phyloP scores from a whole-genome alignment of 139 green algal genomes.

The Nannochloris sp. region DNA sequence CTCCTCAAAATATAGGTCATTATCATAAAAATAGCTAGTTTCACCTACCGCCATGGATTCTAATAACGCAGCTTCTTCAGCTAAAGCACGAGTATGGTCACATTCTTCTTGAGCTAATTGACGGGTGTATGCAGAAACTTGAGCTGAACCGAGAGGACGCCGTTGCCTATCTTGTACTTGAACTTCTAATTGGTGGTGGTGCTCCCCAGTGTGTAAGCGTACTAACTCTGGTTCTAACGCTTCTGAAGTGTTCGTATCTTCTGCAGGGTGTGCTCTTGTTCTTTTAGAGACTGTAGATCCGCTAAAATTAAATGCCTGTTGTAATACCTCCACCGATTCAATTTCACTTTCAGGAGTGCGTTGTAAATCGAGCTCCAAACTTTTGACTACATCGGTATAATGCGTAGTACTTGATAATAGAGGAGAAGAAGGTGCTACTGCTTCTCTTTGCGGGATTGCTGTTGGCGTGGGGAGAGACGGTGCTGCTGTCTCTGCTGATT shows the following conservation, averaged over 20 bases:
- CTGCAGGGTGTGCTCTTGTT: too few species aligned
- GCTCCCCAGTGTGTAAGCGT: too few species aligned
- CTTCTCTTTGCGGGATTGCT: neutral
- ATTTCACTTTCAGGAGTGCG: neutral
- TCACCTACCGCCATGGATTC: neutral
- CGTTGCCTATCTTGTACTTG: neutral
- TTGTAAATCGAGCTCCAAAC: conserved; percentile 6
- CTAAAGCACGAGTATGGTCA: neutral
- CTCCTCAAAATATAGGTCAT: neutral
- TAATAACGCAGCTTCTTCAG: conserved; percentile 1
- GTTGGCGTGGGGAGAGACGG: neutral
- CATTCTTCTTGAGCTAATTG: neutral
- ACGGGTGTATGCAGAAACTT: neutral
- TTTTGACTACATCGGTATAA: conserved; percentile 11
- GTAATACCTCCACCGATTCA: neutral
- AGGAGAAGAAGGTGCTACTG: neutral
- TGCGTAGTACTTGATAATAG: too few species aligned
- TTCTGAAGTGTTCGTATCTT: too few species aligned
- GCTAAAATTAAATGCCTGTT: too few species aligned
- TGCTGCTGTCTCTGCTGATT: neutral
- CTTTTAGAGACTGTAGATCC: too few species aligned
- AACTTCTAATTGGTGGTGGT: neutral
- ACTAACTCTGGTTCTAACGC: too few species aligned
- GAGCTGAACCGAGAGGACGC: conserved; percentile 10
- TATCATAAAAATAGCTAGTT: too few species aligned